These are phyloP conservation scores for Tylopilus balloui DNA, from an alignment of 768 basidiomycete species.

Conservation along the genomic window DNA sequence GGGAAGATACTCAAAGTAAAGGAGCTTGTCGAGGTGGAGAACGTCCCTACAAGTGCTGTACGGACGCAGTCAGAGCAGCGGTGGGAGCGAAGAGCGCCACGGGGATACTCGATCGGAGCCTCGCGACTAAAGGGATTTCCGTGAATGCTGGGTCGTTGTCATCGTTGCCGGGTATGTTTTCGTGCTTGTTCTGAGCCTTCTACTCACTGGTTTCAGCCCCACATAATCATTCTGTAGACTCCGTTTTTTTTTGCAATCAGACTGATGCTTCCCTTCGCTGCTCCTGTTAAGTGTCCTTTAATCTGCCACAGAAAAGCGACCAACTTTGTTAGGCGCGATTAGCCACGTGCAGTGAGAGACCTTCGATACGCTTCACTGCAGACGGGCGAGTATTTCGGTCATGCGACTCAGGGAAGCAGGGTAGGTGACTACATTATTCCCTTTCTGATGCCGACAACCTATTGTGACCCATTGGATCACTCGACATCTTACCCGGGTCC, in stretches of 20 bases:
- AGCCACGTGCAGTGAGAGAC: too few relatives aligned
- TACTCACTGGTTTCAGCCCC: neutral
- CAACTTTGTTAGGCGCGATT: too few relatives aligned
- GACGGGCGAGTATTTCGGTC: too few relatives aligned
- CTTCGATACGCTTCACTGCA: neutral
- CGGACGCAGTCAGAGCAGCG: constrained; percentile 68
- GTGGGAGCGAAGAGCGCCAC: constrained; percentile 56
- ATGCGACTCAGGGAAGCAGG: too few relatives aligned
- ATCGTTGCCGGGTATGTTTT: constrained; percentile 2
- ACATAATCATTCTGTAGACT: neutral
- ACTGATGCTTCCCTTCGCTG: neutral
- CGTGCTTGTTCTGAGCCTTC: neutral
- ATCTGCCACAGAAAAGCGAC: neutral
- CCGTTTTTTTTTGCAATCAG: neutral
- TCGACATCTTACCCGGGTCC: too few relatives aligned
- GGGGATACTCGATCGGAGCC: constrained; percentile 60
- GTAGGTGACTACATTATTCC: too few relatives aligned
- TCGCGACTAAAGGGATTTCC: constrained; percentile 28
- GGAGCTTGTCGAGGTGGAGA: constrained; percentile 85
- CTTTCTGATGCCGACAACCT: too few relatives aligned
- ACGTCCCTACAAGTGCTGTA: constrained; percentile 66
- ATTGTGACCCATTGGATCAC: too few relatives aligned
- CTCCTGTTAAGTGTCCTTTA: neutral
- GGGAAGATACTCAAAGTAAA: constrained; percentile 87
- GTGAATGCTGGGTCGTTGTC: constrained; percentile 1